Evolutionary conservation across 2,329 filamentous ascomycete species (phyloP), one percentile per base, ranked within the genome.

Genomic region (Colletotrichum agaves): DNA sequence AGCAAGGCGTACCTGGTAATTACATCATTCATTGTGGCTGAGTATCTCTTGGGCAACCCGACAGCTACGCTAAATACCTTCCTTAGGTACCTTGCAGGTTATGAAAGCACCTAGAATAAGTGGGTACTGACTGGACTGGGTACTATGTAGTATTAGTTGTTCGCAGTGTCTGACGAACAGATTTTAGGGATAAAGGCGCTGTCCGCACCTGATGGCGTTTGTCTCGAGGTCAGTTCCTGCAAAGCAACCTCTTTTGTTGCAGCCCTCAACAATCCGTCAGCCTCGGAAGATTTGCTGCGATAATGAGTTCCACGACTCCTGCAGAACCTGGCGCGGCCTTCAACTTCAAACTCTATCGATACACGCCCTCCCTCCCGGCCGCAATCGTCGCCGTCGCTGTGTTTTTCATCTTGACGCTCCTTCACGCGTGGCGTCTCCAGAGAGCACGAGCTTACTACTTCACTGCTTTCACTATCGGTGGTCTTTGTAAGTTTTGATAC

Each of bases 261-360:
- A 27, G 6, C 4, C 4, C 23, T 27, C 5, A 27, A 5, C 5
- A 23, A 5, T 23, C 21, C 3, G 21, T 23, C 3, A 23, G 21
- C 21, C 21, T 23, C 21, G 23, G 6, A 6, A 2, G n/a, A 23
- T 23, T 53, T 27, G 50, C 27, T 1, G 50, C 2, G 31, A n/a
- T 31, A 21, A 27, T 19, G 21, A 15, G 8, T 49, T 13, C 8
- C 2, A 23, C n/a, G 11, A 0, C 13, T 23, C 15, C 15, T 3
- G 23, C 21, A n/a, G 21, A 6, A 12, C n/a, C 44, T 7, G 53
- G 23, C 3, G 60, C 11, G 0, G 47, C 12, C 2, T 71, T 71
- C 35, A 65, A 69, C 33, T 71, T 71, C 52, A 21, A 67, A 31
- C 64, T 70, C 2, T 71, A 71, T 31, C 68, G 65, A 15, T 71